Percentiles rank a stretch among this genome's conserved stretches.
Evolutionary conservation across 345 rosid genomes (phyloP).

Genomic region (Camelina hispida): DNA sequence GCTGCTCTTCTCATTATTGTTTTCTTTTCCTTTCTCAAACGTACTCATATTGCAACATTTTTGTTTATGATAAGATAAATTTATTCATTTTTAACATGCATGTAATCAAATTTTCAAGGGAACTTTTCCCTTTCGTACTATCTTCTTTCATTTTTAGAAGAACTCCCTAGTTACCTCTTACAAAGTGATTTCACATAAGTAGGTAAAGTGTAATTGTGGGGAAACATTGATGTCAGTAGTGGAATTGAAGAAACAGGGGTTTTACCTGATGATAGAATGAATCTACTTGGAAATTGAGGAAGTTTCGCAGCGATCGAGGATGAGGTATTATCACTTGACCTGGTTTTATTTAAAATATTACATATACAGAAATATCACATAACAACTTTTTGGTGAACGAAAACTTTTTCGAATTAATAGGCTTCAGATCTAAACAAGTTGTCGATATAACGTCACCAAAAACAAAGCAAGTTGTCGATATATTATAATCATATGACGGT

Average conservation of each 20-base stretch:
- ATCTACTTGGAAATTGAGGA: constrained; percentile 47
- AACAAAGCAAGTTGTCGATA: constrained; percentile 5
- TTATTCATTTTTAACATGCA: not conserved
- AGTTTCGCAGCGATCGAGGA: constrained; percentile 35
- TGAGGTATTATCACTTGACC: constrained; percentile 32
- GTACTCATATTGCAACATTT: not conserved
- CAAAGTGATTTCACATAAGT: constrained; percentile 5
- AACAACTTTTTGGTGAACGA: constrained; percentile 26
- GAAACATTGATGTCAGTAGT: constrained; percentile 35
- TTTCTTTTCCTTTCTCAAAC: not conserved
- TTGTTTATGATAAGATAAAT: not conserved
- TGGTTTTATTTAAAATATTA: not conserved
- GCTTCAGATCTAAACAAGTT: constrained; percentile 14
- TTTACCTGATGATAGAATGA: constrained; percentile 38
- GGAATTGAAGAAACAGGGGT: constrained; percentile 25
- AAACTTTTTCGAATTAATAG: not conserved
- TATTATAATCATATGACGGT: not conserved
- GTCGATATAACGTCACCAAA: not conserved
- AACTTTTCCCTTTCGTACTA: not conserved
- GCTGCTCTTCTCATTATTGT: constrained; percentile 21
- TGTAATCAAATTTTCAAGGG: not conserved
- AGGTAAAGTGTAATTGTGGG: constrained; percentile 24
- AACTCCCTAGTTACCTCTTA: not conserved
- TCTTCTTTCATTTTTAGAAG: not conserved
- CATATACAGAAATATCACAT: constrained; percentile 10